Conservation (phyloP, 441 rosid species). For the Pelargonium cotyledonis region DNA sequence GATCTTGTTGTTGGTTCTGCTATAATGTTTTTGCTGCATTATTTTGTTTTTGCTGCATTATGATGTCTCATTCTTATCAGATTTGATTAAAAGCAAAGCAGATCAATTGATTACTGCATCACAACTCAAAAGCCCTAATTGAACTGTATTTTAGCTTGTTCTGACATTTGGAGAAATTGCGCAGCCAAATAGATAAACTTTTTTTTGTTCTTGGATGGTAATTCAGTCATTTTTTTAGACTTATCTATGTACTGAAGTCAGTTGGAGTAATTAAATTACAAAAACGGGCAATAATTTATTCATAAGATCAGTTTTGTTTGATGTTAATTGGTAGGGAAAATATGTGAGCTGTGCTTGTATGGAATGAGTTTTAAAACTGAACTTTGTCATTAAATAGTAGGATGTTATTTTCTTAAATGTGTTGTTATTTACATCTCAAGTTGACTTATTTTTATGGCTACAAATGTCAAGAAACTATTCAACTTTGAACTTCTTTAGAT, state of each 20-base stretch:
- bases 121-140: background rate
- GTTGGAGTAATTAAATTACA: background rate
- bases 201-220: too few relatives aligned
- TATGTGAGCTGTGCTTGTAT: constrained; percentile 16
- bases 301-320: background rate
- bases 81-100: constrained; percentile 4
- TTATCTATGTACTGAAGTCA: constrained; percentile 13
- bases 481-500: constrained; percentile 10
- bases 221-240: constrained; percentile 12
- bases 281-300: background rate
- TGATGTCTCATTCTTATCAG: background rate
- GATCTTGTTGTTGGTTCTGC: background rate
- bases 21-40: background rate
- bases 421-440: constrained; percentile 11
- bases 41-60: background rate
- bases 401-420: constrained; percentile 22
- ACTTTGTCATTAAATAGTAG: constrained; percentile 15
- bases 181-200: too few relatives aligned
- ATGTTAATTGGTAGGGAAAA: background rate
- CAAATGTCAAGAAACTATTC: constrained; percentile 19
- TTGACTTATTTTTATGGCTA: constrained; percentile 24
- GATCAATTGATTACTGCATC: constrained; percentile 23
- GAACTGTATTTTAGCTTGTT: background rate
- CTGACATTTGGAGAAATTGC: background rate
- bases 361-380: constrained; percentile 21